Conservation (phyloP, 2,329 filamentous ascomycete genomes). For the Trichophyton benhamiae region DNA sequence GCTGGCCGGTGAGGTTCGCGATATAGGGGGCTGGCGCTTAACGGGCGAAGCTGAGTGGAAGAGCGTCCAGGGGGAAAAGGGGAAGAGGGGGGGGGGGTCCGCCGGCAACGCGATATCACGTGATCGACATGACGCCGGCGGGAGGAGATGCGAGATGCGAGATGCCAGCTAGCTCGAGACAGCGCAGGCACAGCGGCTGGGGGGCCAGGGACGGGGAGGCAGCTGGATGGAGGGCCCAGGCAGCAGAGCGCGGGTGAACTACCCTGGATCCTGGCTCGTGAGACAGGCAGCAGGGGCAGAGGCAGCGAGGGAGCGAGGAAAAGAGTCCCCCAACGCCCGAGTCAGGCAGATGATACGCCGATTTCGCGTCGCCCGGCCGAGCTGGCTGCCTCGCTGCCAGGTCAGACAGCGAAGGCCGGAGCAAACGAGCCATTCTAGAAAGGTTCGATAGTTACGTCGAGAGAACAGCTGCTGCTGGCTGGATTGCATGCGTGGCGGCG, state of each 20-base stretch:
- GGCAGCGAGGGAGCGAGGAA: neutral
- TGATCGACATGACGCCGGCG: neutral
- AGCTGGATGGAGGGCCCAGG: neutral
- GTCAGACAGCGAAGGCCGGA: too few species aligned
- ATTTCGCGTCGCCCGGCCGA: neutral
- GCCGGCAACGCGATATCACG: neutral
- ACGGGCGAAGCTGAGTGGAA: neutral
- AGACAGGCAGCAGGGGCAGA: neutral
- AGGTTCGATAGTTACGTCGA: neutral
- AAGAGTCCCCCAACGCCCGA: neutral
- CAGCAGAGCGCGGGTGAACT: neutral
- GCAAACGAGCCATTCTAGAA: neutral
- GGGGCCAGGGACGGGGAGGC: too few species aligned
- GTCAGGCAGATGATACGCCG: neutral
- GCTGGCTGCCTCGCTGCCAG: neutral
- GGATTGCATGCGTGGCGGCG: neutral
- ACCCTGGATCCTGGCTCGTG: neutral
- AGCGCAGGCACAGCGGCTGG: neutral
- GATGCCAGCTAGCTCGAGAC: neutral
- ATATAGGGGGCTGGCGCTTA: conserved; percentile 3
- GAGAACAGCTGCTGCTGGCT: neutral
- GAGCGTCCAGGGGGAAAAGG: neutral
- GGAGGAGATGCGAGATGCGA: neutral
- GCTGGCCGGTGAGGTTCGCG: conserved; percentile 1
- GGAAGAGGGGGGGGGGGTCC: too few species aligned